Conservation (phyloP, 805 yeast species). For the Candida namnaoensis region DNA sequence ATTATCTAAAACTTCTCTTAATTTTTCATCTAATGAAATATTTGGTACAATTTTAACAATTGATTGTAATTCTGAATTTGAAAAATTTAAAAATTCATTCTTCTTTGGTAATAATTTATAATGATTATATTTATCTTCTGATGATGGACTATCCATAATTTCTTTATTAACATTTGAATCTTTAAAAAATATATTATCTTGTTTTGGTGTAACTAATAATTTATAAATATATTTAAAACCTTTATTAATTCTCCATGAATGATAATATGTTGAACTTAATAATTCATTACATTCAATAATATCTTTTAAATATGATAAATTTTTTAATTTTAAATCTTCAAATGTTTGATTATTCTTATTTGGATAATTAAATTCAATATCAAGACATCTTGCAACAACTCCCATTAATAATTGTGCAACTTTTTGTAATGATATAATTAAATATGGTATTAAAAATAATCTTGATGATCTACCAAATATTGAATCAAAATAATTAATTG, state of each 20-base stretch:
- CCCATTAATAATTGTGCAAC: constrained; percentile 8
- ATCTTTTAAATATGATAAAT: constrained; percentile 20
- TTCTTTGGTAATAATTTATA: constrained; percentile 13
- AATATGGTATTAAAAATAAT: constrained; percentile 12
- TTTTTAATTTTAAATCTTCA: constrained; percentile 10
- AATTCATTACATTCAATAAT: constrained; percentile 27
- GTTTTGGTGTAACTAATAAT: constrained; percentile 20
- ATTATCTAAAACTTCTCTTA: no score
- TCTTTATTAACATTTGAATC: constrained; percentile 11
- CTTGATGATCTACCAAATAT: constrained; percentile 15
- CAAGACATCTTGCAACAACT: constrained; percentile 19
- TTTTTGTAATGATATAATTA: constrained; percentile 13
- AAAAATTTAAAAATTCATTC: constrained; percentile 14
- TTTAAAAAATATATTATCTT: constrained; percentile 18
- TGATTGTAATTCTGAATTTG: constrained; percentile 13
- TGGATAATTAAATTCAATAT: constrained; percentile 16
- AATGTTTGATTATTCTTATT: constrained; percentile 3
- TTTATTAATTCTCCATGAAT: constrained; percentile 56
- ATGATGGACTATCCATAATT: constrained; percentile 3
- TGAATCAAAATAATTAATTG: constrained; percentile 15
- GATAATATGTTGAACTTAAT: constrained; percentile 47
- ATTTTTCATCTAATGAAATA: not conserved
- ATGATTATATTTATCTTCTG: constrained; percentile 7
- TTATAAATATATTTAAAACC: constrained; percentile 34
- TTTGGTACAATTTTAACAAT: constrained; percentile 4